Base-by-base conservation (phyloP, 129 eudicot genomes). In the Pittosporum tobira region DNA sequence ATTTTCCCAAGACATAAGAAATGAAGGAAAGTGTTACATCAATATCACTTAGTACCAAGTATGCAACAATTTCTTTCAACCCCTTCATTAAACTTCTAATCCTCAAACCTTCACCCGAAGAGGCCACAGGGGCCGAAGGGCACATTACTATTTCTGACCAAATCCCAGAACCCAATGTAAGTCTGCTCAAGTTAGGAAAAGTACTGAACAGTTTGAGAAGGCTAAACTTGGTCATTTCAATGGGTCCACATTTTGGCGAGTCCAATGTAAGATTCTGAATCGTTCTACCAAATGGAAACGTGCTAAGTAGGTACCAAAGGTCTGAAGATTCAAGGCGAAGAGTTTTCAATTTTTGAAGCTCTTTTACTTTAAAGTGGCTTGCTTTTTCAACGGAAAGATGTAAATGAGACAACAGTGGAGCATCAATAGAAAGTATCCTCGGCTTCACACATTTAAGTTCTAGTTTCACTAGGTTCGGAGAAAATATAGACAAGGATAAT, bases 381-480 rank as follows among this genome's bases (percentile, higher is more conserved):
- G 78, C 68, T 23, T 63, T 70, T 57, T 77, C 84, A 49, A 84
- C 43, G 54, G 82, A 63, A 19, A 84, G 82, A 76, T 71, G 71
- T 30, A 84, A 64, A 57, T 69, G 51, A 57, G 79, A 54, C 46
- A 84, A 56, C 72, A 65, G 34, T 30, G 94, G 94, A 44, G 94
- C 68, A 23, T 84, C 77, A 6, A 84, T 64, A 16, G 57, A 51
- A 34, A 84, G 82, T 38, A 38, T 54, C 10, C 70, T 48, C 27
- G 94, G 88, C 57, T 56, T 75, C 34, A 75, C 54, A 25, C 94
- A 85, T 42, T 61, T 74, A 36, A 85, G 94, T 67, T 21, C 74
- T 59, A 85, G 81, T 10, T 62, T 70, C 20, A 58, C 51, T 38
- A 81, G 88, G 21, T 58, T 77, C n/a, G 94, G 85, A 34, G 85